These are phyloP conservation scores for Epichloe coenophiala DNA, from an alignment of 2,329 filamentous ascomycete genomes.

Conservation along the genomic window DNA sequence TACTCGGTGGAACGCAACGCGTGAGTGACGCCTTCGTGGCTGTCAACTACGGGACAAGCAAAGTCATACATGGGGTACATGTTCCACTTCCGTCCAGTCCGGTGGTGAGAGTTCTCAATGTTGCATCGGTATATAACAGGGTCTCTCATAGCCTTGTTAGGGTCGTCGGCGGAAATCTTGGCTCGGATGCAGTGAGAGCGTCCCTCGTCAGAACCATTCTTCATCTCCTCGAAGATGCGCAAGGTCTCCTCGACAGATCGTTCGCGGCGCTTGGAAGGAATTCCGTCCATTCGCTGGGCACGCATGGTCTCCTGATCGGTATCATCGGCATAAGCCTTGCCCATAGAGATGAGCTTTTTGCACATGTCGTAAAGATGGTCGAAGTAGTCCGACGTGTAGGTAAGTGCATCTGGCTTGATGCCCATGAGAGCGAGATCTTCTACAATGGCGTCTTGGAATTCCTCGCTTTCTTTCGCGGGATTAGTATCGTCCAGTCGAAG, in stretches of 20 bases:
- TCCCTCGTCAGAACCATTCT: constrained; percentile 66
- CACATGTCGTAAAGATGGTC: constrained; percentile 79
- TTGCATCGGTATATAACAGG: constrained; percentile 97
- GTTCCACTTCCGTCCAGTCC: constrained; percentile 69
- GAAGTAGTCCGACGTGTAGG: constrained; percentile 94
- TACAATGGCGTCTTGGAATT: constrained; percentile 87
- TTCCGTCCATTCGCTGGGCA: constrained; percentile 69
- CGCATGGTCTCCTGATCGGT: constrained; percentile 84
- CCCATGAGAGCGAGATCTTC: constrained; percentile 87
- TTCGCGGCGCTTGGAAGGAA: constrained; percentile 70
- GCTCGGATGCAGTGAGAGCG: constrained; percentile 82
- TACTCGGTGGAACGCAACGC: constrained; percentile 77
- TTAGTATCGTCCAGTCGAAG: constrained; percentile 97
- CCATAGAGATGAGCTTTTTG: constrained; percentile 71
- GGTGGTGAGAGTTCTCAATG: constrained; percentile 51
- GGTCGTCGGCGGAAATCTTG: constrained; percentile 82
- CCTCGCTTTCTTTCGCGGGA: constrained; percentile 91
- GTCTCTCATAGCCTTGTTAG: constrained; percentile 91
- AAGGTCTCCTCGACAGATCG: constrained; percentile 71
- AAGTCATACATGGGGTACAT: constrained; percentile 84
- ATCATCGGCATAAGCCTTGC: constrained; percentile 87
- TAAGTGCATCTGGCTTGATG: constrained; percentile 73
- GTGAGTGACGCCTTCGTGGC: constrained; percentile 70
- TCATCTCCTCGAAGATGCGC: constrained; percentile 86
- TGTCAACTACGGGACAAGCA: constrained; percentile 70